Base-by-base conservation (phyloP, 257 asterid genomes). In the Oldenlandia corymbosa region DNA sequence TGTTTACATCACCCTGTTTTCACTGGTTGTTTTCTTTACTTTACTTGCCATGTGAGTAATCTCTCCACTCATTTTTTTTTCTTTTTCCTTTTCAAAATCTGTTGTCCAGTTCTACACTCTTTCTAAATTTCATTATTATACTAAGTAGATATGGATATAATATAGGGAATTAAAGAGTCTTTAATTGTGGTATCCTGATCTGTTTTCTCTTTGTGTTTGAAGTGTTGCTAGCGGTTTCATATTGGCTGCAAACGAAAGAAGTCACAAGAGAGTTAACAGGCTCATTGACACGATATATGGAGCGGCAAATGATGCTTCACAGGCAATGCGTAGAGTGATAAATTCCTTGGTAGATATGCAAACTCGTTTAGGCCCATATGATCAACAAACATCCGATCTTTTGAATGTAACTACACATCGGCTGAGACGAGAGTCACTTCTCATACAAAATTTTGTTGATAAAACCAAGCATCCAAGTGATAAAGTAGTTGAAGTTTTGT, bases 31-130 rank as follows among this genome's bases (percentile, higher is more conserved):
- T 64, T 66, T 80, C 24, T 76, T 82, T 78, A 75, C 91, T 62
- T 30, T 75, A 13, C 66, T 82, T 58, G 77, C 86, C 66, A 64
- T 82, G 91, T 84, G 73, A 81, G 81, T 62, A 45, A 34, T 18
- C 66, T 23, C 6, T 11, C 30, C 21, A 46, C 4, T 21, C 13
- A 24, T 8, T 12, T 2, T 24, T 28, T 13, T 23, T 50, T 34
- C 39, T 62, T 30, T 23, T 26, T 42, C 0, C 6, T 55, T n/a
- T 28, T 16, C 46, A 13, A 26, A 28, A 34, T 34, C 39, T n/a
- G n/a, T n/a, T n/a, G n/a, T n/a, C n/a, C n/a, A n/a, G n/a, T n/a
- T n/a, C n/a, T n/a, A n/a, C n/a, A n/a, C n/a, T n/a, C n/a, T n/a
- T n/a, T n/a, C n/a, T n/a, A n/a, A 34, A 4, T 4, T 34, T 34